Evolutionary conservation across 495 filamentous ascomycete species (phyloP).

Genomic region (Xylaria castorea): DNA sequence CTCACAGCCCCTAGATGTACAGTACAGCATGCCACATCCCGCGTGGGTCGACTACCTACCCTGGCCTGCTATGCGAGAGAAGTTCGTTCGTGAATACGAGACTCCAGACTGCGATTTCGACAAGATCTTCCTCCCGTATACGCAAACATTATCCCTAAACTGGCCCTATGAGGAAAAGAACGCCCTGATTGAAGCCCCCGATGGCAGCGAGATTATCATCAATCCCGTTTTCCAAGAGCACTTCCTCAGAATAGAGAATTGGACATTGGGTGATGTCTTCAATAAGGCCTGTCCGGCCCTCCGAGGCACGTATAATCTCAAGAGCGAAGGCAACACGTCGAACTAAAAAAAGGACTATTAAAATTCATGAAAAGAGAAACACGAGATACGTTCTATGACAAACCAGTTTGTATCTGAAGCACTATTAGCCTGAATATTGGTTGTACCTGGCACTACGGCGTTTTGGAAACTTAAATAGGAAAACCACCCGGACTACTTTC

Average conservation of each 20-base stretch:
- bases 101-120: conserved; percentile 64
- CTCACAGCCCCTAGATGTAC: conserved; percentile 65
- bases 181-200: conserved; percentile 61
- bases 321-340: conserved; percentile 6
- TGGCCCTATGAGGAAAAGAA: conserved; percentile 78
- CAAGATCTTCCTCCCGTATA: conserved; percentile 80
- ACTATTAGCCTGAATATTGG: background rate
- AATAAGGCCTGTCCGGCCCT: conserved; percentile 66
- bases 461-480: conserved; percentile 2
- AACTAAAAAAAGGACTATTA: background rate
- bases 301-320: conserved; percentile 58
- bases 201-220: conserved; percentile 67
- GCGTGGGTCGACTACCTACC: conserved; percentile 81
- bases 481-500: background rate
- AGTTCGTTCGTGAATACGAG: conserved; percentile 57
- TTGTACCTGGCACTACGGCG: background rate
- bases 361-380: background rate
- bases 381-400: background rate
- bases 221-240: conserved; percentile 84
- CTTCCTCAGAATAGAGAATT: conserved; percentile 70
- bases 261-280: conserved; percentile 77
- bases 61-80: conserved; percentile 76
- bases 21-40: conserved; percentile 69
- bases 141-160: conserved; percentile 71
- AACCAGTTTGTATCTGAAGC: background rate